Base-by-base conservation (phyloP, 371 early-diverging fungal genomes). In the Mucor sp. region DNA sequence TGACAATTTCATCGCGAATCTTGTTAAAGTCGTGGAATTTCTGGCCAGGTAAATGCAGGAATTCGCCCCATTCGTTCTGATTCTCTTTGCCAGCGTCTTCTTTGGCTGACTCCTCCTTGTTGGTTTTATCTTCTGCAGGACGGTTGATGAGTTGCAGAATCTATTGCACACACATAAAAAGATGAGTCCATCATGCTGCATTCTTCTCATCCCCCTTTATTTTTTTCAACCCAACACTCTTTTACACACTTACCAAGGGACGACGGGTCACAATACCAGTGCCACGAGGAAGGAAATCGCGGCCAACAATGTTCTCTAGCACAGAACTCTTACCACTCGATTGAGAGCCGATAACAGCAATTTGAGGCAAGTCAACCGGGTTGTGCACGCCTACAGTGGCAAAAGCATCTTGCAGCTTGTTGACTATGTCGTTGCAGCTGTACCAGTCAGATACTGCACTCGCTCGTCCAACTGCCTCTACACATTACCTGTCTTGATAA, bases 251-350 rank as follows among this genome's bases (percentile, higher is more conserved):
- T 89, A 93, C 93, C 76, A 99, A 83, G 30, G 98, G 96, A 53
- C 98, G 87, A 63, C 99, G 91, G 30, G 98, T 97, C 23, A 98
- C 95, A 78, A 96, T 97, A 60, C 97, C 95, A 60, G 94, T 90
- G 63, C 99, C 99, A 56, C 99, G 85, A 21, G 99, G 99, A 65
- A 99, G 80, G 82, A 99, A 97, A 80, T 99, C 99, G 66, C 94
- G 85, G 27, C 99, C 98, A 25, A 99, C 97, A 82, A 99, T 96
- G 82, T 99, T 99, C 71, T 99, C 99, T 37, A 99, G 88, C 37
- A 99, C 99, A 32, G 99, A 98, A 76, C 93, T 93, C 84, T 99
- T 99, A 48, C 99, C 99, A 77, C 94, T 92, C 67, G 95, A 94
- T 82, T 99, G 98, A n/a, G 92, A 91, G 41, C 98, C 99, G 75